Evolutionary conservation across 208 protist genomes (phyloP).

Genomic region (Tritrichomonas foetus): DNA sequence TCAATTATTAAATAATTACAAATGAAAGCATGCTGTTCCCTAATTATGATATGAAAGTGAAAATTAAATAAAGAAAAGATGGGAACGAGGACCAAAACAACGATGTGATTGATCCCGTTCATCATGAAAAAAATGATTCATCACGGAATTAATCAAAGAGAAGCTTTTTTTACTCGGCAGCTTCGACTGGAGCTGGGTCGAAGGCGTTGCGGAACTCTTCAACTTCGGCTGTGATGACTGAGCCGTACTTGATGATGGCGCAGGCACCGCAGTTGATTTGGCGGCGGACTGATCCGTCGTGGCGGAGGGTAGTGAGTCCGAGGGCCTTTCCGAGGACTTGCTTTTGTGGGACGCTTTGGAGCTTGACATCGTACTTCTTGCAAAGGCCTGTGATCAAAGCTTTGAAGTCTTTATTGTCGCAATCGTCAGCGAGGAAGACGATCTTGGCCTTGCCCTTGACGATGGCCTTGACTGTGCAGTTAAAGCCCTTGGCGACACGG

Average conservation of each 20-base stretch:
- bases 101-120: no score
- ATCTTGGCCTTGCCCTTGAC: background rate
- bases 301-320: background rate
- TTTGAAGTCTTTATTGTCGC: background rate
- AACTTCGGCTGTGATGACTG: background rate
- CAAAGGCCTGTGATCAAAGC: background rate
- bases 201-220: background rate
- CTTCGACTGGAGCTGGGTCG: background rate
- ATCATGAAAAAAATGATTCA: no score
- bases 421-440: constrained; percentile 1
- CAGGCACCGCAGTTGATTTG: constrained; percentile 26
- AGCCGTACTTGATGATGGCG: background rate
- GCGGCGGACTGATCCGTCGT: background rate
- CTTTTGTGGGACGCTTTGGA: background rate
- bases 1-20: no score
- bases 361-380: constrained; percentile 27
- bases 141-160: no score
- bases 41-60: no score
- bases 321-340: background rate
- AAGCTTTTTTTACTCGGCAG: no score
- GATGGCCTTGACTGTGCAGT: constrained; percentile 30
- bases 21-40: no score
- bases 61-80: no score
- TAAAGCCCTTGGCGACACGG: background rate
- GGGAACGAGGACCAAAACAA: no score